Base-by-base conservation (phyloP, 202 grass and related monocot genomes). In the Setaria viridis region DNA sequence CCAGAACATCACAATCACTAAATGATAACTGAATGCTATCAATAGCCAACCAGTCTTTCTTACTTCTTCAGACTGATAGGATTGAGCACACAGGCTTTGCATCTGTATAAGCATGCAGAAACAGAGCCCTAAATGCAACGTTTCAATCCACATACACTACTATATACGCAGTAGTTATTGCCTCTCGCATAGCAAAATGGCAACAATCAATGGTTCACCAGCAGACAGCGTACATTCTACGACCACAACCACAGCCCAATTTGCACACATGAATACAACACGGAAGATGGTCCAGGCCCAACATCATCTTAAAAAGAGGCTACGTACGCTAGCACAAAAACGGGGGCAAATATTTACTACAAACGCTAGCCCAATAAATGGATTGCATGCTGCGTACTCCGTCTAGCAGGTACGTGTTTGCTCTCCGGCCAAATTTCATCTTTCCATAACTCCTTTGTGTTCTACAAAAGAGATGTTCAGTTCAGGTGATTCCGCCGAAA, bases 201-300 rank as follows among this genome's bases (percentile, higher is more conserved):
- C 87, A 84, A 67, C 43, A n/a, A 73, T 72, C 57, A 71, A 55
- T 78, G 65, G 35, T 60, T 70, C 80, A 79, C 12, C 74, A 78
- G 33, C 66, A 35, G 70, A 14, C 53, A 77, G 7, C 57, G 42
- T 65, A 42, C 77, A 56, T 34, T 25, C 50, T 68, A 74, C 35
- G 50, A 12, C 19, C 43, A 83, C 59, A 64, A 14, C 20, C 12
- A 19, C 48, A 8, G 37, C 67, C 11, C 41, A 41, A 51, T 20
- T 5, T 14, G 34, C 11, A 67, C 4, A 20, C 32, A 35, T 62
- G 25, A n/a, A 8, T 59, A 29, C 72, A 41, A 56, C 34, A 47
- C 60, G 15, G 2, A 62, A 60, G 65, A 70, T 72, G 75, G 65
- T 50, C 84, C 77, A 81, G 65, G 53, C 17, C 83, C 77, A 81